These are phyloP conservation scores for Pezicula neosporulosa DNA, from an alignment of 2,329 filamentous ascomycete genomes.

Conservation along the genomic window DNA sequence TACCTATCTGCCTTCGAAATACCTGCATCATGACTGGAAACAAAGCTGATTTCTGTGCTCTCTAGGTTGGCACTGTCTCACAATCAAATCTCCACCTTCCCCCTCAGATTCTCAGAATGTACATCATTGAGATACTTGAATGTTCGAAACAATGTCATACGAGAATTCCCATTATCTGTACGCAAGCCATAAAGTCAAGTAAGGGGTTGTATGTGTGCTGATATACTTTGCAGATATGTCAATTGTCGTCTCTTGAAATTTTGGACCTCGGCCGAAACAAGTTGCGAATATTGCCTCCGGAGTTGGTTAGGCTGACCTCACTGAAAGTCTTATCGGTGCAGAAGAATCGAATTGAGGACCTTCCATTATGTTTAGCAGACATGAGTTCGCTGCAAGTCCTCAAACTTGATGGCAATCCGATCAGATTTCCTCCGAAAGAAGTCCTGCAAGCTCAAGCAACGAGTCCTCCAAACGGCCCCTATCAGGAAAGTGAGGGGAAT, in stretches of 20 bases:
- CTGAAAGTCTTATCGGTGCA: slow-evolving; percentile 86
- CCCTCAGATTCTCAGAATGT: slow-evolving; percentile 70
- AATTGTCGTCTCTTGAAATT: slow-evolving; percentile 84
- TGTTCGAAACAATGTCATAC: slow-evolving; percentile 71
- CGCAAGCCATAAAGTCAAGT: slow-evolving; percentile 24
- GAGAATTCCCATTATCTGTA: slow-evolving; percentile 63
- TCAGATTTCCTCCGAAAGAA: slow-evolving; percentile 74
- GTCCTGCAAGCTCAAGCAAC: slow-evolving; percentile 57
- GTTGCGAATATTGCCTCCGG: slow-evolving; percentile 71
- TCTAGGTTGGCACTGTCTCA: slow-evolving; percentile 74
- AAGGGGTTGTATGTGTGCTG: slow-evolving; percentile 4
- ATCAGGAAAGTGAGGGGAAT: slow-evolving; percentile 56
- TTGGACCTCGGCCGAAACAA: slow-evolving; percentile 89
- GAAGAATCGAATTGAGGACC: slow-evolving; percentile 79
- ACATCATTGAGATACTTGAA: slow-evolving; percentile 77
- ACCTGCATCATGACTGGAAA: slow-evolving; percentile 1
- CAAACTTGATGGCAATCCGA: slow-evolving; percentile 84
- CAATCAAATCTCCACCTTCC: slow-evolving; percentile 70
- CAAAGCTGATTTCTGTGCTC: slow-evolving; percentile 20
- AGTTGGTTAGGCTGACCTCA: slow-evolving; percentile 76
- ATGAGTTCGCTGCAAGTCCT: slow-evolving; percentile 87
- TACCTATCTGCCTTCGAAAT: slow-evolving; percentile 13
- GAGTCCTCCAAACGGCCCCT: slow-evolving; percentile 52
- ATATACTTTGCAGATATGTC: slow-evolving; percentile 62
- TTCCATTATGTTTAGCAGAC: slow-evolving; percentile 81